Percentiles rank a stretch among this genome's conserved stretches.
Evolutionary conservation across 2,329 filamentous ascomycete genomes (phyloP).

Genomic region (Scortechinia acanthostroma): DNA sequence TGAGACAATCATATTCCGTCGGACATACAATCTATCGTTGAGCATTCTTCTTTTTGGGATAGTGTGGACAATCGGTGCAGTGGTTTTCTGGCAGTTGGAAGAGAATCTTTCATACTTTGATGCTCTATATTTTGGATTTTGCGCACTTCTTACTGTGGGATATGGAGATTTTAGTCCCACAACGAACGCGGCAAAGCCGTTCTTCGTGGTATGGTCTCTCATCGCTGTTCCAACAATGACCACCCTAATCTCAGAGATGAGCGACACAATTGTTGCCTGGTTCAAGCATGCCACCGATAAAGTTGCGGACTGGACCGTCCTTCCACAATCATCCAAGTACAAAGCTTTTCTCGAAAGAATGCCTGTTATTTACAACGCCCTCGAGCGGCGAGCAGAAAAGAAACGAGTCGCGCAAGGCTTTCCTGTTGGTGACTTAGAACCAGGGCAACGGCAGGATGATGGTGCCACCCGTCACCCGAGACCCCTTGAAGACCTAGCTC

Average conservation of each 20-base stretch:
- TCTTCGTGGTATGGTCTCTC: conserved; percentile 67
- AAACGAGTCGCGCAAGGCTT: conserved; percentile 26
- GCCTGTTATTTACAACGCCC: conserved; percentile 27
- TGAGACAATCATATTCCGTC: conserved; percentile 49
- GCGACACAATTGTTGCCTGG: conserved; percentile 52
- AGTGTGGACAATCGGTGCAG: conserved; percentile 59
- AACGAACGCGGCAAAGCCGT: conserved; percentile 58
- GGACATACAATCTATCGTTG: conserved; percentile 49
- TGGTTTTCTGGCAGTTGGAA: conserved; percentile 58
- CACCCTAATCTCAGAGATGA: conserved; percentile 56
- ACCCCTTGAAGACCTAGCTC: conserved; percentile 33
- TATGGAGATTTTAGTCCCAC: conserved; percentile 62
- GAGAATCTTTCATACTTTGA: conserved; percentile 53
- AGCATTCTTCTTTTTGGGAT: conserved; percentile 51
- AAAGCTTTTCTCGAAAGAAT: conserved; percentile 35
- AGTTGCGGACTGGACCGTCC: conserved; percentile 57
- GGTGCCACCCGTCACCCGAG: conserved; percentile 6
- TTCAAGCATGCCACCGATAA: conserved; percentile 56
- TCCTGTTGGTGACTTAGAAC: conserved; percentile 6
- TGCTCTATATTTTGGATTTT: conserved; percentile 64
- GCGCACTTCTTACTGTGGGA: conserved; percentile 61
- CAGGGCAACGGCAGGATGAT: conserved; percentile 2
- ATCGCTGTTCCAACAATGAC: conserved; percentile 67
- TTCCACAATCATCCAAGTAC: conserved; percentile 54
- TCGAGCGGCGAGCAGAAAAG: conserved; percentile 26